A percentile compares a stretch with the other conserved stretches of the same genome.
Evolutionary conservation across 768 basidiomycete genomes (phyloP).

Genomic region (Auriscalpium orientale): DNA sequence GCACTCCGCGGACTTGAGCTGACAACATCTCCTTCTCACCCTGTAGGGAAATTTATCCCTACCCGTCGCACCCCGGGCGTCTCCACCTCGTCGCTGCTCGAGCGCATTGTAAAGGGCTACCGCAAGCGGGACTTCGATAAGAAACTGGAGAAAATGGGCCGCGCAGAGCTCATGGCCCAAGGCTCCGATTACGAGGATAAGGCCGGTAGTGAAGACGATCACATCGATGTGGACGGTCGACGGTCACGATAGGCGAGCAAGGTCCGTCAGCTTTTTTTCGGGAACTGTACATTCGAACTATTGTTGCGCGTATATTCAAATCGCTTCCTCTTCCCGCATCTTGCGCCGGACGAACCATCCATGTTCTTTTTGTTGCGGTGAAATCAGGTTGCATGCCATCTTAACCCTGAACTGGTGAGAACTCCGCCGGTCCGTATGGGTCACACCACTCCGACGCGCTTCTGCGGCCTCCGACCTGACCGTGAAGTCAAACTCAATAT

Average conservation of each 20-base stretch:
- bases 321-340: too few relatives aligned
- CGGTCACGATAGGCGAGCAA: not conserved
- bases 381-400: too few relatives aligned
- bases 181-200: constrained; percentile 30
- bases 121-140: constrained; percentile 78
- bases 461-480: too few relatives aligned
- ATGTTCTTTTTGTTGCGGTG: too few relatives aligned
- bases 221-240: not conserved
- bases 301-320: too few relatives aligned
- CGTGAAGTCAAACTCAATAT: too few relatives aligned
- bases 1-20: not conserved
- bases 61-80: constrained; percentile 92
- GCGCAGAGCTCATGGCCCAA: constrained; percentile 59
- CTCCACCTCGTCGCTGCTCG: constrained; percentile 88
- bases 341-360: too few relatives aligned
- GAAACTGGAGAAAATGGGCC: constrained; percentile 87
- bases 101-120: constrained; percentile 86
- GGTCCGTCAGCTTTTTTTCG: too few relatives aligned
- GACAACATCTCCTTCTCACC: not conserved
- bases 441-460: too few relatives aligned
- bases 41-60: constrained; percentile 84
- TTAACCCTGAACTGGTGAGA: too few relatives aligned
- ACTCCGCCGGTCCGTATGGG: too few relatives aligned
- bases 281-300: too few relatives aligned
- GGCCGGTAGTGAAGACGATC: not conserved